Evolutionary conservation across 768 basidiomycete genomes (phyloP).

Genomic region (Termitomyces sp.): DNA sequence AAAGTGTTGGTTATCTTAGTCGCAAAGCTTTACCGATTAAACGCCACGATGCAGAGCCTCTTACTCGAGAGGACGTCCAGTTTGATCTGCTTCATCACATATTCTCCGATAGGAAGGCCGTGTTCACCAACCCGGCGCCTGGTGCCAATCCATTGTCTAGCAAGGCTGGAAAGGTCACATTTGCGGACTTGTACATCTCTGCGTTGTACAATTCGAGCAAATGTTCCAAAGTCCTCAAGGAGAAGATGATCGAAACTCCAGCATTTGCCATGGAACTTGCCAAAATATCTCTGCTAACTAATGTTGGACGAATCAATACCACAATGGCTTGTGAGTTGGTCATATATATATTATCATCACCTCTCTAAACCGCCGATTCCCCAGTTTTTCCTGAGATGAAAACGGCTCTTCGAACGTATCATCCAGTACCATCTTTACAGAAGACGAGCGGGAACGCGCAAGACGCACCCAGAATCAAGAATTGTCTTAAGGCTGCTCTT

Average conservation of each 20-base stretch:
- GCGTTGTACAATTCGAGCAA: constrained; percentile 75
- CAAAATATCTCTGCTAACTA: constrained; percentile 80
- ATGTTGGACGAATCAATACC: constrained; percentile 89
- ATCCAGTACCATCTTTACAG: constrained; percentile 86
- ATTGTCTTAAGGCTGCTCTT: constrained; percentile 78
- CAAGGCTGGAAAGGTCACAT: constrained; percentile 53
- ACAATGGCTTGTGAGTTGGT: constrained; percentile 74
- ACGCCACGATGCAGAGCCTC: constrained; percentile 75
- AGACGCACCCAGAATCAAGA: constrained; percentile 90
- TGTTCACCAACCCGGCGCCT: constrained; percentile 65
- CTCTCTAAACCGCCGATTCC: constrained; percentile 12
- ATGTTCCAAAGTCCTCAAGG: constrained; percentile 84
- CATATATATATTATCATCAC: not conserved
- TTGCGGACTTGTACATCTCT: constrained; percentile 80
- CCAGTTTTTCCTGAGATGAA: constrained; percentile 92
- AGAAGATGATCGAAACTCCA: constrained; percentile 81
- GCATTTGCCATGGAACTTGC: constrained; percentile 75
- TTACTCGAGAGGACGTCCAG: constrained; percentile 81
- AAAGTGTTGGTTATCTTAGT: constrained; percentile 54
- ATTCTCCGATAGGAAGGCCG: constrained; percentile 61
- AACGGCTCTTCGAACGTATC: constrained; percentile 83
- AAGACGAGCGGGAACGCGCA: constrained; percentile 86
- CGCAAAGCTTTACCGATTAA: constrained; percentile 76
- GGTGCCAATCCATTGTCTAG: constrained; percentile 39
- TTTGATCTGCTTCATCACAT: constrained; percentile 79